These are phyloP conservation scores for Botrytis deweyae DNA, from an alignment of 2,329 filamentous ascomycete species.

Conservation along the genomic window DNA sequence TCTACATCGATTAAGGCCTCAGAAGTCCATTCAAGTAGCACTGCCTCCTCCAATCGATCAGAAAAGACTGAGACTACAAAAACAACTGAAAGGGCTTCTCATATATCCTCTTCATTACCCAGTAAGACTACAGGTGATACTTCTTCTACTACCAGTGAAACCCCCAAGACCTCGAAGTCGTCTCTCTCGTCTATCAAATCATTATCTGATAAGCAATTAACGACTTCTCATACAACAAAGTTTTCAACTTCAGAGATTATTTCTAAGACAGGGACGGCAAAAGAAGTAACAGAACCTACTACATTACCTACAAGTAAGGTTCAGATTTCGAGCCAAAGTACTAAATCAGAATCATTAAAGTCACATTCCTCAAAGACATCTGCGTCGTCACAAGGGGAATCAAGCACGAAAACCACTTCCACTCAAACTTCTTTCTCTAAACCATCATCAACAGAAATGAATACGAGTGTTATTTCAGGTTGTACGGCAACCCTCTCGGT, in stretches of 20 bases:
- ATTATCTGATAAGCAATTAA: neutral
- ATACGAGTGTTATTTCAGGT: slow-evolving; percentile 12
- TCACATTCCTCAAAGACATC: neutral
- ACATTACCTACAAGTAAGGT: neutral
- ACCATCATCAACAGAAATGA: slow-evolving; percentile 15
- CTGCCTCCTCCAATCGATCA: neutral
- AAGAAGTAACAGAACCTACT: neutral
- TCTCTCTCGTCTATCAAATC: neutral
- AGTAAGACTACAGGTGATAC: neutral
- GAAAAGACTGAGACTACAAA: neutral
- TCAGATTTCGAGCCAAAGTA: neutral
- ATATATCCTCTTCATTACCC: neutral
- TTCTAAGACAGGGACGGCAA: neutral
- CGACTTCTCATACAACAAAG: neutral
- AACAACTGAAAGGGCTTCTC: neutral
- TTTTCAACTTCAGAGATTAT: neutral
- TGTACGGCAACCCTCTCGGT: slow-evolving; percentile 19
- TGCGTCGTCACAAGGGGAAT: neutral
- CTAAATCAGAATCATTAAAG: neutral
- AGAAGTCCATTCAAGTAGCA: neutral
- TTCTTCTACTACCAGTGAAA: too few species aligned
- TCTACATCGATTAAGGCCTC: neutral
- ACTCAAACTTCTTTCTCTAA: neutral
- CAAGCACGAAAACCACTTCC: neutral
- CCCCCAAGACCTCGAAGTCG: neutral